Percentiles rank a stretch among this genome's conserved stretches.
Evolutionary conservation across 768 basidiomycete species (phyloP).

Genomic region (Tulasnella sp.): DNA sequence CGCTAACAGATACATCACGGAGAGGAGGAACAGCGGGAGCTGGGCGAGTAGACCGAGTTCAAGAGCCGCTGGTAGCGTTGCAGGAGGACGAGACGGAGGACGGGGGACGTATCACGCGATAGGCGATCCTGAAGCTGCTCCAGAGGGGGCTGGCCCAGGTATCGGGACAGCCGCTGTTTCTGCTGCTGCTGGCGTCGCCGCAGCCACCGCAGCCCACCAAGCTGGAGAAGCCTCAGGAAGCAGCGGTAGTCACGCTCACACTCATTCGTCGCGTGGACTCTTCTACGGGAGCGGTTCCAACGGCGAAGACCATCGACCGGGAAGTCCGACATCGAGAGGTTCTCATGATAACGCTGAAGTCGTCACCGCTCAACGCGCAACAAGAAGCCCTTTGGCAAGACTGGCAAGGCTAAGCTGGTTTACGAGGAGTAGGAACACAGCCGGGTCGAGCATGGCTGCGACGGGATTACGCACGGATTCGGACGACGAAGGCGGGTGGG

Average conservation of each 20-base stretch:
- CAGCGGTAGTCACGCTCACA: not conserved
- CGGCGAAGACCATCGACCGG: not conserved
- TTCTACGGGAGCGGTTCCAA: not conserved
- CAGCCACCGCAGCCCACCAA: not conserved
- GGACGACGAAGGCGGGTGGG: not conserved
- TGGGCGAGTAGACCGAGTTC: not conserved
- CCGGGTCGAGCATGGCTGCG: not conserved
- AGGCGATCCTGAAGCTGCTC: not conserved
- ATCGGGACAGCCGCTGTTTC: not conserved
- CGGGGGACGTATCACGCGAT: not conserved
- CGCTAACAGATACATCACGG: not conserved
- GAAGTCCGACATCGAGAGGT: not conserved
- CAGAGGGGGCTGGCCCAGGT: not conserved
- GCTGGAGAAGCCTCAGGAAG: not conserved
- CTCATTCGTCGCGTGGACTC: not conserved
- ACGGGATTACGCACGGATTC: not conserved
- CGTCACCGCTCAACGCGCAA: constrained; percentile 7
- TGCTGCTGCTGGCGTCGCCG: not conserved
- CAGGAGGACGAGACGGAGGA: not conserved
- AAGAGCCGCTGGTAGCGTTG: not conserved
- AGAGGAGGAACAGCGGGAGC: not conserved
- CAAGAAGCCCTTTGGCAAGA: not conserved
- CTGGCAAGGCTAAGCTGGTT: constrained; percentile 10
- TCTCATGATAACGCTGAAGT: not conserved
- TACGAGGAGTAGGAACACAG: not conserved